Evolutionary conservation across 352 stramenopile species (phyloP).

Genomic region (Phytopythium mirpurense): DNA sequence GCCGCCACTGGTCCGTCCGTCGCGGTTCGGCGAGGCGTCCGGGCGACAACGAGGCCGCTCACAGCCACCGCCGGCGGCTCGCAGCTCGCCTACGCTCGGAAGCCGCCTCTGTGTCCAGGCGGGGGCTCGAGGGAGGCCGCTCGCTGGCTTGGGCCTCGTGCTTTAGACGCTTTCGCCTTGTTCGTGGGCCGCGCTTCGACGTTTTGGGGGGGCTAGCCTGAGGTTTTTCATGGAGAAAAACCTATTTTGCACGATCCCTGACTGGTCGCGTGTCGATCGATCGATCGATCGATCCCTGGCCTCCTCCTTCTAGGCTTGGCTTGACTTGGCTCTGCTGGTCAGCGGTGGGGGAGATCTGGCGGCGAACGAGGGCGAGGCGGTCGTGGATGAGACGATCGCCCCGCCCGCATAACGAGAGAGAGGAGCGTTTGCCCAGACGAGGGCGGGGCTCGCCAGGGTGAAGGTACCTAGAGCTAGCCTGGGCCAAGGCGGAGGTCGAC

Average conservation of each 20-base stretch:
- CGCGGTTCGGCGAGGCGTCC: neutral
- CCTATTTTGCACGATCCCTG: slow-evolving; percentile 26
- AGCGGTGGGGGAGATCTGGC: too few species aligned
- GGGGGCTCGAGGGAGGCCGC: neutral
- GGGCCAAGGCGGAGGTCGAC: too few species aligned
- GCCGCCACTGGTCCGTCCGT: too few species aligned
- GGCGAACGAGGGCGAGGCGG: too few species aligned
- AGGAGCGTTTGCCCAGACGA: too few species aligned
- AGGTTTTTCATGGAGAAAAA: slow-evolving; percentile 23
- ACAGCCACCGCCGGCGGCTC: neutral
- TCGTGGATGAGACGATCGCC: too few species aligned
- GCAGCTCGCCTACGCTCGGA: neutral
- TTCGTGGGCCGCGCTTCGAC: neutral
- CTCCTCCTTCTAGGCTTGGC: too few species aligned
- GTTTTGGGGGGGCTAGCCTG: slow-evolving; percentile 2
- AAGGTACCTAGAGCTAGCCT: too few species aligned
- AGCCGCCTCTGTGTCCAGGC: neutral
- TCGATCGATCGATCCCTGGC: too few species aligned
- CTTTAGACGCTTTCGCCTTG: neutral
- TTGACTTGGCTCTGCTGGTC: too few species aligned
- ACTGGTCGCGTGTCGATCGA: slow-evolving; percentile 4
- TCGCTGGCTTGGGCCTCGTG: neutral
- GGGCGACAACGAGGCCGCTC: neutral
- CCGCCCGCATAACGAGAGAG: too few species aligned
- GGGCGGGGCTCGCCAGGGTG: too few species aligned